Evolutionary conservation across 768 basidiomycete genomes (phyloP), one percentile per base, ranked within the genome.

Genomic region (Amanita phalloides): DNA sequence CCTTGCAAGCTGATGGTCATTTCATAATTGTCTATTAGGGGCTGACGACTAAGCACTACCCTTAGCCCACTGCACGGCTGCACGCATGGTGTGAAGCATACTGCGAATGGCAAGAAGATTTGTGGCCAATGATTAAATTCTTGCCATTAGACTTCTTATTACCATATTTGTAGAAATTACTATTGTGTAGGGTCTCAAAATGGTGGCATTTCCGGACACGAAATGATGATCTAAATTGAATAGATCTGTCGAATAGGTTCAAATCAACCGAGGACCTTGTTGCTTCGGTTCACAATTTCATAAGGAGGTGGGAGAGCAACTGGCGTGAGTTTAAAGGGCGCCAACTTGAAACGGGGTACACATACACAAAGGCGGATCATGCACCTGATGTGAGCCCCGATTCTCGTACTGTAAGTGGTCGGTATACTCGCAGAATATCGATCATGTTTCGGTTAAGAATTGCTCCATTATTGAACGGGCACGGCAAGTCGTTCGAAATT

Each of bases 381-480:
- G 56, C 10, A 30, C 53, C 58, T 60, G 59, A 62, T 56, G 48
- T 54, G 55, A 54, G 56, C 61, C 58, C 51, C 49, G 48, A 50
- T 53, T 57, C 55, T 57, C 20, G 36, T 21, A 36, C 13, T 41
- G 5, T 20, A 14, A 3, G 14, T 35, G 53, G 56, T 53, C 53
- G 53, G 56, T 57, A 65, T 57, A 60, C 53, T 61, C 48, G 50
- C 49, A 60, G 46, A 57, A 52, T 49, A 58, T 66, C 71, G 75
- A 76, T 75, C 73, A 71, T 72, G 74, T 75, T 72, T 76, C 73
- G 73, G 42, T 25, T 35, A 7, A 35, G 42, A 36, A 39, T 10
- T n/a, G 43, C 44, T 45, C 43, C 51, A 52, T 38, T 14, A 17
- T 23, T 35, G 20, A 35, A n/a, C 23, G 4, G 21, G 25, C 35